Base-by-base conservation (phyloP, 805 yeast species). In the Candida tammaniensis region DNA sequence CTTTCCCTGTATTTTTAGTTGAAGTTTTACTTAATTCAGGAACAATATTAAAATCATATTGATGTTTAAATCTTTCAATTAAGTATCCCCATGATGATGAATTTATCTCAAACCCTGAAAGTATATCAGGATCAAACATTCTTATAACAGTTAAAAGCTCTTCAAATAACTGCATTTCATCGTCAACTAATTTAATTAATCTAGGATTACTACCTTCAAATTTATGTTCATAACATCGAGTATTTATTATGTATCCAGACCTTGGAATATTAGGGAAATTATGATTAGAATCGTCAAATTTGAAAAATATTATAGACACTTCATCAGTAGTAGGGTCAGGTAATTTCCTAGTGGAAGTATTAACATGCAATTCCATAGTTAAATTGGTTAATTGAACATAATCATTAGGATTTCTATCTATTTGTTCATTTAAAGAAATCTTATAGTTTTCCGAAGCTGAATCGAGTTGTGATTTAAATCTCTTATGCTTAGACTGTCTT, bases 21-120 rank as follows among this genome's bases (percentile, higher is more conserved):
- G 51, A 57, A 0, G 81, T 81, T 36, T 96, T 61, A 1, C 95
- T 77, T 1, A 88, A 52, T 27, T 76, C 72, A 0, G 68, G 61
- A n/a, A 73, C 54, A 3, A 87, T 43, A 44, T 86, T 82, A 9
- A 71, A 57, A 2, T 72, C 74, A 47, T 68, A 68, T 2, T 51
- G 57, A 0, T 38, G 41, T 12, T 64, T 53, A 36, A 74, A 70
- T 29, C 98, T 55, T 33, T 85, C 93, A 17, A 85, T 68, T 0
- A 89, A 34, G 49, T 85, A 93, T 0, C 98, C 98, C 98, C 98
- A 91, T 0, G 97, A 86, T 0, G 74, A 48, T 1, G 80, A 61
- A 43, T 86, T 84, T 5, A 86, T 71, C 49, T 93, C 98, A 54
- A 74, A 93, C 0, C 97, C 98, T 0, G 86, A 71, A 5, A 93